Evolutionary conservation across 164 flowering plant species (phyloP), one percentile per base, ranked within the genome.

Genomic region (Taxillus chinensis): DNA sequence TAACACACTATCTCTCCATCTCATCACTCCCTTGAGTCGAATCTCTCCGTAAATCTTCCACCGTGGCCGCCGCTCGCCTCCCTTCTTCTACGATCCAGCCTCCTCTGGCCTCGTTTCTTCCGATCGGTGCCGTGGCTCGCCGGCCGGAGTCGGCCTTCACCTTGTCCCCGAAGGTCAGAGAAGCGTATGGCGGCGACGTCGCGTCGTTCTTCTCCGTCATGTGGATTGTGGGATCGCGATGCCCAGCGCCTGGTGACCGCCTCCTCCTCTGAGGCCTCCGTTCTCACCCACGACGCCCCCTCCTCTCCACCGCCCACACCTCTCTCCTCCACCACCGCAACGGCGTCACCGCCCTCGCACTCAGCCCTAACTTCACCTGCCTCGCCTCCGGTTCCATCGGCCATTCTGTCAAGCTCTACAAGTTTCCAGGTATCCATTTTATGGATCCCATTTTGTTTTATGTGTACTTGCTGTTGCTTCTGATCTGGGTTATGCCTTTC

Each of bases 371-470:
- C 75, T 90, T 91, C 46, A 84, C 96, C 8, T 93, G 92, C 67
- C 95, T 93, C 51, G 99, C 96, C 58, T 90, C 97, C 53, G 97
- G 89, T n/a, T 90, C 99, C 15, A 59, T 88, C 40, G 98, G 90
- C 62, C 97, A 76, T 60, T 89, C 95, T 17, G 95, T 93, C 69
- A 90, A 90, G 78, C 90, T 93, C 68, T 93, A 85, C 75, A 83
- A 70, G 53, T 93, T 93, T 70, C 99, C 99, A 41, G 83, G 99
- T 93, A 68, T 50, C 41, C 3, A 0, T 17, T 51, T n/a, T 46
- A 10, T n/a, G n/a, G n/a, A n/a, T n/a, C n/a, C n/a, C n/a, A n/a
- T n/a, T n/a, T n/a, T n/a, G n/a, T n/a, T n/a, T n/a, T n/a, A n/a
- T n/a, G n/a, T n/a, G n/a, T n/a, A n/a, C n/a, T n/a, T n/a, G n/a